Evolutionary conservation across 2,329 filamentous ascomycete genomes (phyloP).

Genomic region (Botryotinia calthae): DNA sequence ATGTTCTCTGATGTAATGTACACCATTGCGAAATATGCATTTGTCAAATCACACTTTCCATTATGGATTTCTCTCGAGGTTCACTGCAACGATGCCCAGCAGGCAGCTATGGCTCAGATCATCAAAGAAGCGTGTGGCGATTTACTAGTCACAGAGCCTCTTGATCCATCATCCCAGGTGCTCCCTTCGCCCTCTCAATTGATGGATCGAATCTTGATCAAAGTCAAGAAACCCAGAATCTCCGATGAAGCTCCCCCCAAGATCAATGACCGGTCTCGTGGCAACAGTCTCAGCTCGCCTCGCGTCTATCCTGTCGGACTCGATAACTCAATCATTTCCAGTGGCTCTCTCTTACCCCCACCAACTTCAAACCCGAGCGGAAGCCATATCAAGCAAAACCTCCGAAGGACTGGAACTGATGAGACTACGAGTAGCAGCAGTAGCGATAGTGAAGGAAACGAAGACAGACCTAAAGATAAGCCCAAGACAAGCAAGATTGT

Average conservation of each 20-base stretch:
- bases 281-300: slow-evolving; percentile 75
- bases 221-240: slow-evolving; percentile 76
- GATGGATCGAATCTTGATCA: slow-evolving; percentile 81
- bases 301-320: slow-evolving; percentile 61
- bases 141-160: slow-evolving; percentile 72
- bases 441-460: slow-evolving; percentile 62
- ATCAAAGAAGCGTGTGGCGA: slow-evolving; percentile 82
- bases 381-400: slow-evolving; percentile 26
- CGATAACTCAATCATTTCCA: slow-evolving; percentile 55
- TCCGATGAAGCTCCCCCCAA: slow-evolving; percentile 41
- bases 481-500: slow-evolving; percentile 78
- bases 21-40: slow-evolving; percentile 93
- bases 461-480: slow-evolving; percentile 55
- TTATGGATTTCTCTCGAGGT: slow-evolving; percentile 95
- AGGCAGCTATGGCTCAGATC: slow-evolving; percentile 82
- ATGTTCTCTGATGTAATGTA: slow-evolving; percentile 89
- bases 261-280: slow-evolving; percentile 51
- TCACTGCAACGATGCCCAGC: slow-evolving; percentile 81
- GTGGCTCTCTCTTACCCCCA: slow-evolving; percentile 51
- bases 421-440: slow-evolving; percentile 70
- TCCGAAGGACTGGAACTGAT: slow-evolving; percentile 43
- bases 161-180: slow-evolving; percentile 64
- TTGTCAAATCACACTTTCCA: slow-evolving; percentile 80
- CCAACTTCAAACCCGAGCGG: slow-evolving; percentile 6
- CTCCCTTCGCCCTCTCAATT: slow-evolving; percentile 86